Base-by-base conservation (phyloP, 345 rosid species). In the Salix exigua region DNA sequence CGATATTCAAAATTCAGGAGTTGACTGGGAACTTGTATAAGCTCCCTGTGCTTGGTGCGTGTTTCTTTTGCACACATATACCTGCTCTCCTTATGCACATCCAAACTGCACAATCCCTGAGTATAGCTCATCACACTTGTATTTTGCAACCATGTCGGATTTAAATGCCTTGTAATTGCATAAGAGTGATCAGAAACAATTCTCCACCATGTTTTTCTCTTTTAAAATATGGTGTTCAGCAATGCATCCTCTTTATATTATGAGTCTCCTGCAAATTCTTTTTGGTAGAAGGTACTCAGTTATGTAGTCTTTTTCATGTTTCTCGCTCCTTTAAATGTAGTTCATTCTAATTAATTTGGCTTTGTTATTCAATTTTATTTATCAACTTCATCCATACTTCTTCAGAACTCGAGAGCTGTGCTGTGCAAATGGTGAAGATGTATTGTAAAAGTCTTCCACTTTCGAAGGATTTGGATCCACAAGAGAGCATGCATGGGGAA, bases 401-500 rank as follows among this genome's bases (percentile, higher is more conserved):
- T 38, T 26, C 87, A 93, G 99, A 89, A 78, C 88, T 92, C 69
- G 91, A 90, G 85, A 80, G 71, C 79, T 82, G 78, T 77, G 88
- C 89, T 14, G 75, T 89, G 58, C 83, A 90, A 79, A 86, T 94
- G 92, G 88, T 81, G 35, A 90, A 92, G 86, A 83, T 90, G 81
- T 94, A 84, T 73, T 89, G 91, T 84, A 84, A 87, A 80, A 91
- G 81, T 80, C 94, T 93, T 79, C 86, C 91, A 13, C 95, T 92
- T 68, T 93, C 98, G 7, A 93, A 89, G 88, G 95, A 92, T 78
- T 84, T 93, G 88, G 99, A 93, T 83, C 90, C 87, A 64, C 98
- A 92, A 79, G 98, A 96, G 88, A 91, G 86, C 79, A 89, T 96
- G 92, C 89, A 91, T 71, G 98, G 99, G 33, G 98, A 92, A 86